Conservation (phyloP, 2,329 filamentous ascomycete genomes). For the Apiospora kogelbergensis region DNA sequence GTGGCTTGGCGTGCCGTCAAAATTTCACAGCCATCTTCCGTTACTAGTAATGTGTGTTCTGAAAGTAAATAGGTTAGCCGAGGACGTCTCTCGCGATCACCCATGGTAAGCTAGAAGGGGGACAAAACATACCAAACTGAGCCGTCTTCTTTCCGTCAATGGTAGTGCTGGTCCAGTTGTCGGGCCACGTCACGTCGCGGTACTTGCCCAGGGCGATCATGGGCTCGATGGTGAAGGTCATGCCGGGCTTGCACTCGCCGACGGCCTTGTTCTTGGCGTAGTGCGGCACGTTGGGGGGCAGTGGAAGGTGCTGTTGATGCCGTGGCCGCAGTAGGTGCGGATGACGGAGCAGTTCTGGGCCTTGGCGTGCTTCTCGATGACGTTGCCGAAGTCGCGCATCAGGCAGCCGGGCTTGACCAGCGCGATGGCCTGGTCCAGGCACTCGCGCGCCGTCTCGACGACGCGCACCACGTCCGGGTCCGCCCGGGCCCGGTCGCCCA, state of each 20-base stretch:
- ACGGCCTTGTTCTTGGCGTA: conserved; percentile 99
- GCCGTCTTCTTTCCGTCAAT: conserved; percentile 86
- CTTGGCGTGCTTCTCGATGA: conserved; percentile 95
- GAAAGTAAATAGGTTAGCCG: too few species aligned
- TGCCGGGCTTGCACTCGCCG: conserved; percentile 88
- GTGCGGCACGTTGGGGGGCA: conserved; percentile 91
- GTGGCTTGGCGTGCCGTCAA: conserved; percentile 71
- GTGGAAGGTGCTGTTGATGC: conserved; percentile 92
- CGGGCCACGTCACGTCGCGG: conserved; percentile 93
- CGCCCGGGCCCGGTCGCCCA: conserved; percentile 81
- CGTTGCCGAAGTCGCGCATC: conserved; percentile 89
- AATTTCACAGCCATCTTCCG: conserved; percentile 80
- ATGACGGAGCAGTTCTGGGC: conserved; percentile 83
- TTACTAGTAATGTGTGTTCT: conserved; percentile 85
- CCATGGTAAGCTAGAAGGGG: too few species aligned
- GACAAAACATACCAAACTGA: too few species aligned
- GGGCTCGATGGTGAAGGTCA: conserved; percentile 99
- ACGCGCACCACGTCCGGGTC: conserved; percentile 87
- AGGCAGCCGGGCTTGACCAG: conserved; percentile 90
- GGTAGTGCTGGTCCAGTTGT: conserved; percentile 97
- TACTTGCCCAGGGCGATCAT: conserved; percentile 96
- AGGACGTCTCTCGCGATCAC: too few species aligned
- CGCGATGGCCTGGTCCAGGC: conserved; percentile 85
- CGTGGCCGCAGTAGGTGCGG: conserved; percentile 94
- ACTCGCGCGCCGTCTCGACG: conserved; percentile 86